Conservation (phyloP, 2,329 filamentous ascomycete genomes). For the Clarireedia monteithiana region DNA sequence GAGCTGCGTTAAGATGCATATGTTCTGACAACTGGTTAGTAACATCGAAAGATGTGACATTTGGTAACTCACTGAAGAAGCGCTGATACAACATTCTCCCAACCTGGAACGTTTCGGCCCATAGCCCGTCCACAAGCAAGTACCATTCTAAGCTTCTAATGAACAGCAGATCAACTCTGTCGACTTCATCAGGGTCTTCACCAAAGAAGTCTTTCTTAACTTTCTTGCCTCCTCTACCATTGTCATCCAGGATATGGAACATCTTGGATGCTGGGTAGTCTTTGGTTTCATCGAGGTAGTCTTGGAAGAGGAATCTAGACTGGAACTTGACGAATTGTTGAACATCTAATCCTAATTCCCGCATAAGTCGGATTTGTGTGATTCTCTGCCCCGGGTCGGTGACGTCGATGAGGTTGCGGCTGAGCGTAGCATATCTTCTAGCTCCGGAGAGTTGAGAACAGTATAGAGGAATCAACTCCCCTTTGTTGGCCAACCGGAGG, state of each 20-base stretch:
- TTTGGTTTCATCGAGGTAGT: constrained; percentile 35
- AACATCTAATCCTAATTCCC: constrained; percentile 64
- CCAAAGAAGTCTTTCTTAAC: constrained; percentile 66
- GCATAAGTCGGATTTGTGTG: constrained; percentile 66
- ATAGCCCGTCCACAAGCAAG: constrained; percentile 63
- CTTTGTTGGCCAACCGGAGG: constrained; percentile 62
- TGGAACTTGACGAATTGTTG: constrained; percentile 67
- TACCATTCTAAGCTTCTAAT: constrained; percentile 84
- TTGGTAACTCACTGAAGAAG: constrained; percentile 65
- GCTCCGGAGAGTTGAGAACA: constrained; percentile 65
- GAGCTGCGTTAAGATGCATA: constrained; percentile 43
- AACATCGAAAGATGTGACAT: background rate
- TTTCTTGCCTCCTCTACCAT: constrained; percentile 47
- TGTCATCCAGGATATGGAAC: constrained; percentile 42
- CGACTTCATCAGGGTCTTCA: constrained; percentile 51
- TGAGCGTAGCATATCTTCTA: constrained; percentile 63
- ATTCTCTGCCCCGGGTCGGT: constrained; percentile 56
- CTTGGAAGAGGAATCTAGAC: constrained; percentile 44
- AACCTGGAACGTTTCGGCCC: constrained; percentile 60
- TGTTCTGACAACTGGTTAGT: constrained; percentile 30
- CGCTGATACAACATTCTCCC: constrained; percentile 71
- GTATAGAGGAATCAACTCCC: constrained; percentile 79
- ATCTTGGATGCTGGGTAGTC: constrained; percentile 35
- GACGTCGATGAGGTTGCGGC: constrained; percentile 68
- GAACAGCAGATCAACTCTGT: constrained; percentile 58